Base-by-base conservation (phyloP, 495 filamentous ascomycete genomes). In the Penicillium goetzii region DNA sequence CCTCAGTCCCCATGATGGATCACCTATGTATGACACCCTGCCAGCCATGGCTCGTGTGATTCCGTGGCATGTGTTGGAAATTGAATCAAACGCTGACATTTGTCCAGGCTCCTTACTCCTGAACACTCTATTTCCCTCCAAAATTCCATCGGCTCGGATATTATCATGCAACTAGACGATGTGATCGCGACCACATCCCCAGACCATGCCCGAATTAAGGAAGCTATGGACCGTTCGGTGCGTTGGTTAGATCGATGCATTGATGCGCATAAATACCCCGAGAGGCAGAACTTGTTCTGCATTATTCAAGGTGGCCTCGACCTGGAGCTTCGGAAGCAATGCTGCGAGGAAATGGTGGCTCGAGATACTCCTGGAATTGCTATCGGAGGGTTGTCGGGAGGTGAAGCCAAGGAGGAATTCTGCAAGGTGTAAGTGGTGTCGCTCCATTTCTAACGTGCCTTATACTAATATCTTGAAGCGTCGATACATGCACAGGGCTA, bases 161-260 rank as follows among this genome's bases (percentile, higher is more conserved):
- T 99, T 69, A 96, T 98, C 33, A 98, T 99, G 96, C 96, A 98
- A 76, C 85, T 99, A 9, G 95, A 99, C 78, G 95, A 99, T 72
- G 96, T 99, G 40, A 89, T 98, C 55, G 93, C 90, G 23, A 97
- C 96, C 11, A 98, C 95, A 0, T 97, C 93, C 0, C 93, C 94
- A 4, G 94, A 97, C 75, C 79, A 85, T 45, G 83, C 76, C 23
- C 86, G 96, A 56, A 97, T 99, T 85, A 84, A 88, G 63, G 92
- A 97, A 76, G 95, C 95, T 14, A 98, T 97, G 93, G 84, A 93
- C 67, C 89, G 95, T 43, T 96, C 92, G 40, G 86, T 99, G n/a
- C 86, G 96, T n/a, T 99, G 96, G 96, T 83, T 99, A 15, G 95
- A 99, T 75, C 89, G 95, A 3, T 98, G 95, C 73, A 96, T 98